Base-by-base conservation (phyloP, 2,329 filamentous ascomycete genomes). In the Gnomoniopsis smithogilvyi region DNA sequence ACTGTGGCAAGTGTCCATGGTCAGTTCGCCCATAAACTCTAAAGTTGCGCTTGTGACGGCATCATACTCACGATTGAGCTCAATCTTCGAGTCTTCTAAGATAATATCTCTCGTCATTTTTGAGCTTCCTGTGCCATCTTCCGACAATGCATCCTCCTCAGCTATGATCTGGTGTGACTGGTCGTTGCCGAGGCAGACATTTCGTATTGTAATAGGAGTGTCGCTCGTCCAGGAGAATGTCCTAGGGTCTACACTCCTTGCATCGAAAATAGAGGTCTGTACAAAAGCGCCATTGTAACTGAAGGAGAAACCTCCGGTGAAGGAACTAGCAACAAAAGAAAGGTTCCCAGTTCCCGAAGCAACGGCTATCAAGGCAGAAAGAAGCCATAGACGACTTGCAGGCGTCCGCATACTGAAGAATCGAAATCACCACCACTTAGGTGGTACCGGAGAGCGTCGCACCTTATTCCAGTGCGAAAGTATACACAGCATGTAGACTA, bases 351-450 rank as follows among this genome's bases (percentile, higher is more conserved):
- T 43, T 17, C 15, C 26, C 19, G 6, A 43, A 6, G 2, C 49
- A 24, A 2, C 21, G 24, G n/a, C 43, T 1, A 48, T 11, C 12
- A 15, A 7, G 47, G 7, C 48, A 6, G 14, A 12, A 4, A 51
- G 6, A 41, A 41, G 21, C 47, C 51, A 51, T 41, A 14, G 7
- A 7, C 7, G 19, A 6, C 36, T 12, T 12, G 22, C 26, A 17
- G 15, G 15, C 49, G 49, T 54, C 6, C 56, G 51, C 56, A 58
- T 58, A 45, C 43, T 36, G n/a, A 22, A 24, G 19, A 2, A n/a
- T 8, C 26, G 3, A 19, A 7, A 26, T 1, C 8, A 11, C 53
- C 15, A 14, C 26, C 19, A 17, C n/a, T 46, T 22, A 54, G 14
- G 36, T 58, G 36, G 26, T 49, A 36, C 45, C 17, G 14, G 34